Percentiles rank a stretch among this genome's conserved stretches.
Conservation (phyloP, 2,329 filamentous ascomycete genomes). For the Aspergillus sclerotialis region DNA sequence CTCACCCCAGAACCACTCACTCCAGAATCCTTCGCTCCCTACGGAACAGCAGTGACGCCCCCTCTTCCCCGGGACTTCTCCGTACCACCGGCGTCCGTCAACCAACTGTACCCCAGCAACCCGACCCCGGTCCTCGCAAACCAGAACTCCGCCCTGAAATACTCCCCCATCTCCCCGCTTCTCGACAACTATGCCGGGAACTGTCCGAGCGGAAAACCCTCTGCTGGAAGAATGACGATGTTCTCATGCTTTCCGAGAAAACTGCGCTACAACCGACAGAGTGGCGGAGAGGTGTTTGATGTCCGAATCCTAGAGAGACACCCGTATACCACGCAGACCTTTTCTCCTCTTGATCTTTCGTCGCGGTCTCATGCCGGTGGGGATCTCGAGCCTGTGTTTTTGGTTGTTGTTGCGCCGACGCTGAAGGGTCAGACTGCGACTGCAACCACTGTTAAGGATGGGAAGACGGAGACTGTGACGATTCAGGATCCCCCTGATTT, state of each 20-base stretch:
- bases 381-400: slow-evolving; percentile 46
- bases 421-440: slow-evolving; percentile 41
- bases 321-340: slow-evolving; percentile 90
- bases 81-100: slow-evolving; percentile 39
- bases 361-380: slow-evolving; percentile 16
- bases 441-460: slow-evolving; percentile 16
- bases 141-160: slow-evolving; percentile 84
- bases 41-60: slow-evolving; percentile 77
- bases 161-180: slow-evolving; percentile 69
- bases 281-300: slow-evolving; percentile 45
- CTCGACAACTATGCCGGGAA: slow-evolving; percentile 63
- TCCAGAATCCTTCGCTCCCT: slow-evolving; percentile 62
- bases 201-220: slow-evolving; percentile 30
- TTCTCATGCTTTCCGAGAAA: slow-evolving; percentile 72
- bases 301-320: slow-evolving; percentile 79
- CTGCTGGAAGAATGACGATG: slow-evolving; percentile 69
- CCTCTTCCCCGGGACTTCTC: slow-evolving; percentile 52
- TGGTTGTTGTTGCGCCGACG: slow-evolving; percentile 84
- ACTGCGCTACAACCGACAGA: slow-evolving; percentile 31
- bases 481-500: slow-evolving; percentile 63
- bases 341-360: slow-evolving; percentile 64
- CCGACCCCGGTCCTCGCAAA: slow-evolving; percentile 61
- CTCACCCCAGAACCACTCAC: slow-evolving; percentile 62
- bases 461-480: slow-evolving; percentile 10
- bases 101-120: slow-evolving; percentile 29